phyloP scores from a whole-genome alignment of 2,329 filamentous ascomycete species.

The Mollisiaceae sp. region DNA sequence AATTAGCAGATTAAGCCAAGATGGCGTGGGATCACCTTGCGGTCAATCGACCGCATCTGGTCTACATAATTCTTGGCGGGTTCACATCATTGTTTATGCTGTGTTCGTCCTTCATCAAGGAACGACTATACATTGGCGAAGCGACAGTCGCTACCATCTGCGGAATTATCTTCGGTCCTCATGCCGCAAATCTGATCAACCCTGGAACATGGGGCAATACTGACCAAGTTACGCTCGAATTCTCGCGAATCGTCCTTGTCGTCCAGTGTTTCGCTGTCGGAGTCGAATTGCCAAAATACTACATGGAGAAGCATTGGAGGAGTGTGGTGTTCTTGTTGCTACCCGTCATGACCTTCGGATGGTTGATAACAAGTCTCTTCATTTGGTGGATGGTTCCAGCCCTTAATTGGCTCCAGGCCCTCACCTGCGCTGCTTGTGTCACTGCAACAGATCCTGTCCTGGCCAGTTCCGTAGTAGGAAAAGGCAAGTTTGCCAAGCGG shows the following conservation, averaged over 20 bases:
- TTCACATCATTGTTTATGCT: slow-evolving; percentile 99
- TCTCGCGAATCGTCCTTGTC: slow-evolving; percentile 86
- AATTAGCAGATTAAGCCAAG: slow-evolving; percentile 26
- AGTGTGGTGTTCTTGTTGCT: slow-evolving; percentile 88
- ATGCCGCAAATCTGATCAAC: slow-evolving; percentile 81
- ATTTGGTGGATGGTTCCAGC: slow-evolving; percentile 87
- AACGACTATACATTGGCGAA: slow-evolving; percentile 97
- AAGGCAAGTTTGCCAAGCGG: slow-evolving; percentile 97
- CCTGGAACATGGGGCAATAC: slow-evolving; percentile 78
- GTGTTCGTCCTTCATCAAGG: slow-evolving; percentile 96
- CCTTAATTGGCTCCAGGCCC: slow-evolving; percentile 86
- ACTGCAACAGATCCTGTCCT: slow-evolving; percentile 97
- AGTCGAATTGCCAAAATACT: slow-evolving; percentile 87
- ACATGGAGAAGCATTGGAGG: slow-evolving; percentile 98
- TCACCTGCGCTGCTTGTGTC: slow-evolving; percentile 88
- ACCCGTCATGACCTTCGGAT: slow-evolving; percentile 97
- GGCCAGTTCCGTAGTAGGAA: slow-evolving; percentile 96
- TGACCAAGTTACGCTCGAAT: slow-evolving; percentile 87
- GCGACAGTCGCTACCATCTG: slow-evolving; percentile 90
- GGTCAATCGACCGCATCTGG: slow-evolving; percentile 94
- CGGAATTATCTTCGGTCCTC: slow-evolving; percentile 87
- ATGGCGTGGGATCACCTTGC: slow-evolving; percentile 84
- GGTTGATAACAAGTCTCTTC: slow-evolving; percentile 90
- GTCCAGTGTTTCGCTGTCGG: slow-evolving; percentile 93
- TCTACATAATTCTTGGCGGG: slow-evolving; percentile 96